A percentile compares a stretch with the other conserved stretches of the same genome.
These are phyloP conservation scores for Xylariaceae sp. DNA, from an alignment of 2,329 filamentous ascomycete genomes.

Conservation along the genomic window DNA sequence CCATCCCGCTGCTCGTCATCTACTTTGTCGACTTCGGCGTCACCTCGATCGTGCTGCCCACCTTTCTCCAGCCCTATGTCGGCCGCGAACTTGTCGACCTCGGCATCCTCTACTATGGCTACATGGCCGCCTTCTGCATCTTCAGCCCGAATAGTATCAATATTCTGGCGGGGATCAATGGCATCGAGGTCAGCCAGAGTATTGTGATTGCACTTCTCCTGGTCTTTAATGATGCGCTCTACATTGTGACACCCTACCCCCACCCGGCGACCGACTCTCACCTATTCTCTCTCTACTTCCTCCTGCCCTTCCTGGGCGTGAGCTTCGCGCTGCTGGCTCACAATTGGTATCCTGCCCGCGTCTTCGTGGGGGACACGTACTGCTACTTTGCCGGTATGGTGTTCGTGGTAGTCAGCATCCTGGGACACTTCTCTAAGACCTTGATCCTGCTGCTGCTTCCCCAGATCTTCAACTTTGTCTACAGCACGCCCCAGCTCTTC, in stretches of 20 bases:
- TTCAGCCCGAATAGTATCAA: constrained; percentile 99
- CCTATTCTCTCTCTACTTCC: constrained; percentile 88
- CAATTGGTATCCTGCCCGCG: constrained; percentile 92
- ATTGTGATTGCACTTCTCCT: constrained; percentile 81
- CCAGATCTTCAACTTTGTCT: constrained; percentile 94
- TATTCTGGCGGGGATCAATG: constrained; percentile 98
- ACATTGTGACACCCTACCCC: constrained; percentile 74
- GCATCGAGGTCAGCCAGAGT: constrained; percentile 92
- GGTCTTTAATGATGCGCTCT: constrained; percentile 79
- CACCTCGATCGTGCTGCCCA: constrained; percentile 86
- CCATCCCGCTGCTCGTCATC: constrained; percentile 87
- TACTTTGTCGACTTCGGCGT: constrained; percentile 99
- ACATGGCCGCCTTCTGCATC: constrained; percentile 94
- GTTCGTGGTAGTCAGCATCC: constrained; percentile 91
- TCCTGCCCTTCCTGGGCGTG: constrained; percentile 90
- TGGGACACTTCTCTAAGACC: constrained; percentile 97
- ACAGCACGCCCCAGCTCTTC: constrained; percentile 88
- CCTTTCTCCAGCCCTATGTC: constrained; percentile 75
- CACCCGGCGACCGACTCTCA: constrained; percentile 95
- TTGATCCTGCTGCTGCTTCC: constrained; percentile 83
- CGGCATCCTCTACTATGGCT: constrained; percentile 79
- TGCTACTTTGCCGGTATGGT: constrained; percentile 99
- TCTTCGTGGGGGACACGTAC: constrained; percentile 98
- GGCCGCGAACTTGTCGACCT: constrained; percentile 75
- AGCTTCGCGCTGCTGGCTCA: constrained; percentile 79